Base-by-base conservation (phyloP, 2,329 filamentous ascomycete species). In the Pochonia chlamydosporia region DNA sequence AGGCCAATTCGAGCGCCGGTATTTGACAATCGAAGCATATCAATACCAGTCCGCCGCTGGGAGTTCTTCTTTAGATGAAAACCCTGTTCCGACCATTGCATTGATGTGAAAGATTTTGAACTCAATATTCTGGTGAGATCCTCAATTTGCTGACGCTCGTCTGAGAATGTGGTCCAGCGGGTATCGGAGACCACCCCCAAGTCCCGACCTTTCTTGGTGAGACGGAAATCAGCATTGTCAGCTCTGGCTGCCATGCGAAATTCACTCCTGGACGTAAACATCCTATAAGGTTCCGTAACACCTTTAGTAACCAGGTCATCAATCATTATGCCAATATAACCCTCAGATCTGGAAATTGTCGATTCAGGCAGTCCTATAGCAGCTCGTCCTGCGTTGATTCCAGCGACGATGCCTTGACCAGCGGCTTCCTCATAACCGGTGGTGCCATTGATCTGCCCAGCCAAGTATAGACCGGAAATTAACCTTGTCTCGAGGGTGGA, bases 271-370 rank as follows among this genome's bases (percentile, higher is more conserved):
- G 88, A 87, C 2, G 93, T 99, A 71, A 99, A 99, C 91, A 99
- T 97, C 55, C 93, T 83, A 68, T 99, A 99, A 1, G 93, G 93
- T 63, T 99, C 93, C 3, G 87, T 91, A 25, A 99, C 93, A 41
- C 93, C 93, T 68, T 96, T 97, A 20, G 92, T 97, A 61, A 95
- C 84, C 31, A 99, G 81, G 63, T 99, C 93, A 66, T 99, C 93
- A 59, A 99, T 91, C 90, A 99, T 96, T 69, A 99, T 87, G 55
- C 93, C 93, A 60, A 99, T 97, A 65, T 96, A 99, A 11, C 89
- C 90, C 64, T 99, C 92, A 2, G 87, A 84, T 53, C 93, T 79
- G 7, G 84, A 84, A 25, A 99, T 71, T 0, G 79, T 79, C 51
- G 95, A 74, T 0, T 82, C 76, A 2, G 74, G 65, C 49, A 85